Conservation (phyloP, 192 early-diverging fungal species). For the Mortierella alpina region DNA sequence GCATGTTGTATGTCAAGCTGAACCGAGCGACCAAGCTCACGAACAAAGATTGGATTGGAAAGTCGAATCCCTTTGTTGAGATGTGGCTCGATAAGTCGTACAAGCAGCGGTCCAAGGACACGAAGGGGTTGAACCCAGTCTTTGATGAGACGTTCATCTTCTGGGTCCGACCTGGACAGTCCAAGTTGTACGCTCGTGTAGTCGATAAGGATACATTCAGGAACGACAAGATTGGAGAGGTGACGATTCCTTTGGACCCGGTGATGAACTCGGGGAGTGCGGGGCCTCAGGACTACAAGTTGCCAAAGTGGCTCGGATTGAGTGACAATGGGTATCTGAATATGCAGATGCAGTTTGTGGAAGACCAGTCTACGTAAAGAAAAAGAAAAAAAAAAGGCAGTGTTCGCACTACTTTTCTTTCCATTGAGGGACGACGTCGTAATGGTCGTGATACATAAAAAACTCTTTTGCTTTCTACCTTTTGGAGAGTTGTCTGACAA, state of each 20-base stretch:
- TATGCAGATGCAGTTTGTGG: conserved; percentile 42
- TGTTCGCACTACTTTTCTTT: no score
- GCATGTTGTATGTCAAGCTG: conserved; percentile 30
- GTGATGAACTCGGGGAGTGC: conserved; percentile 31
- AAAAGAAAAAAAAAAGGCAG: no score
- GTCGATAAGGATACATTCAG: conserved; percentile 48
- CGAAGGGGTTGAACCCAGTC: conserved; percentile 22
- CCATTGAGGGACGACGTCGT: no score
- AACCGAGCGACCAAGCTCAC: conserved; percentile 28
- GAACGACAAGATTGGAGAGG: conserved; percentile 52
- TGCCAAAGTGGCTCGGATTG: conserved; percentile 52
- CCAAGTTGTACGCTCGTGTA: conserved; percentile 50
- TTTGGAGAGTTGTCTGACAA: no score
- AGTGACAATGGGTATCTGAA: conserved; percentile 42
- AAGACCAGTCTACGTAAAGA: neutral
- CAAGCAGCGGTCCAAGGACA: conserved; percentile 36
- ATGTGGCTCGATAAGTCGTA: conserved; percentile 46
- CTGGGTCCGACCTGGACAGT: conserved; percentile 33
- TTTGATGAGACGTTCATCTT: conserved; percentile 36
- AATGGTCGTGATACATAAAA: no score
- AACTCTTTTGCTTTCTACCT: no score
- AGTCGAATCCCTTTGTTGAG: conserved; percentile 30
- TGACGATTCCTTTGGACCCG: conserved; percentile 25
- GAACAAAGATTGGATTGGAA: conserved; percentile 26
- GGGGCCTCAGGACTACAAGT: conserved; percentile 35